Evolutionary conservation across 2,329 filamentous ascomycete species (phyloP).

Genomic region (Alternaria sp.): DNA sequence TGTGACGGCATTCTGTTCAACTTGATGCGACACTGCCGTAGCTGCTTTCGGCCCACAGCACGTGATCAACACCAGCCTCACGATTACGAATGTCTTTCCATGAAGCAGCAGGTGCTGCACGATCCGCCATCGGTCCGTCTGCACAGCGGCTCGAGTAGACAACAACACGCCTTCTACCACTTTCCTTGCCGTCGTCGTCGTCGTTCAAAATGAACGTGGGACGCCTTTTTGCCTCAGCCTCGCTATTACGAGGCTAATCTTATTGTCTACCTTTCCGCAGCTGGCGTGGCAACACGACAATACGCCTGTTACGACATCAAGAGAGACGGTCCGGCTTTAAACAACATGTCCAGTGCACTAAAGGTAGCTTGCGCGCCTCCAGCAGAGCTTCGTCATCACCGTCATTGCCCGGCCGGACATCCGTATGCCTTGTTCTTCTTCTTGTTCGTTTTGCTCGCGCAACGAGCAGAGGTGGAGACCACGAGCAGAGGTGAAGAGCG

Average conservation of each 20-base stretch:
- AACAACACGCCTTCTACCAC: neutral
- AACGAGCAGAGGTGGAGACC: constrained; percentile 1
- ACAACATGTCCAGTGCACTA: constrained; percentile 4
- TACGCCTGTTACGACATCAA: constrained; percentile 5
- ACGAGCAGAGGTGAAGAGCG: constrained; percentile 5
- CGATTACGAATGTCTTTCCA: neutral
- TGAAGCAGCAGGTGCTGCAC: neutral
- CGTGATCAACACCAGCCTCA: constrained; percentile 22
- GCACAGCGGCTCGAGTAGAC: neutral
- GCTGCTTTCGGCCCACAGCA: constrained; percentile 9
- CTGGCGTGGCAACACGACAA: constrained; percentile 29
- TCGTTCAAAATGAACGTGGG: neutral
- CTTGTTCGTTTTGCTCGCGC: neutral
- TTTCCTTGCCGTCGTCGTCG: neutral
- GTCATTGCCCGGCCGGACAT: constrained; percentile 1
- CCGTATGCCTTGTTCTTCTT: neutral
- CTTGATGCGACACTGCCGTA: constrained; percentile 16
- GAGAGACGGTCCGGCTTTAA: constrained; percentile 10
- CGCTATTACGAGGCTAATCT: constrained; percentile 17
- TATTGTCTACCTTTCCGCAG: constrained; percentile 3
- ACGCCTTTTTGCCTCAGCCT: constrained; percentile 7
- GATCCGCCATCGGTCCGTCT: neutral
- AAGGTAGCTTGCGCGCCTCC: constrained; percentile 17
- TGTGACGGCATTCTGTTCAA: constrained; percentile 15
- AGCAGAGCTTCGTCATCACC: constrained; percentile 23